Evolutionary conservation across 2,329 filamentous ascomycete genomes (phyloP), one percentile per base, ranked within the genome.

Genomic region (Exophiala sideris): DNA sequence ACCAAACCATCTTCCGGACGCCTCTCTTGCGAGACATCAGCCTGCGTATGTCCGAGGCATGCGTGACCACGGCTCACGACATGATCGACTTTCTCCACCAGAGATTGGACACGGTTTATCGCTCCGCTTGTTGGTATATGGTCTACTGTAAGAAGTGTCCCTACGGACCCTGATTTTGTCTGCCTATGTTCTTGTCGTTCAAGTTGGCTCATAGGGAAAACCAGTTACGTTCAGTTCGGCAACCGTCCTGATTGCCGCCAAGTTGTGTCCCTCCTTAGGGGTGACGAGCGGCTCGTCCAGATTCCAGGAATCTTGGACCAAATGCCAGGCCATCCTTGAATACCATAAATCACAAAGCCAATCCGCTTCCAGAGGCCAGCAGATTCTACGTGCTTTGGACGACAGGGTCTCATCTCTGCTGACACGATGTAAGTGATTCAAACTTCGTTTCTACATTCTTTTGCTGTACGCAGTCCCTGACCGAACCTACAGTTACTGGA

Each of bases 11-110:
- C 9, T 35, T 35, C 33, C 33, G 16, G 14, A 36, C 45, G 16
- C 4, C 45, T 38, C 32, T 48, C 12, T 21, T 24, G 33, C 32
- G 16, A n/a, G n/a, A 36, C n/a, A 38, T 48, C 7, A 21, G 16
- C 16, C 2, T 38, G n/a, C 16, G 16, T 14, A 69, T 67, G 57
- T 69, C 68, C 3, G 56, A 64, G 11, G 65, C 69, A 11, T 71
- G 68, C 47, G 64, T 70, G 34, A 66, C 63, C 32, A 62, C 64
- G 0, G 67, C 69, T 0, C 67, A 68, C 36, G 67, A 69, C 48
- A 58, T 66, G 1, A 68, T 70, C 14, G 61, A 66, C 18, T 40
- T 68, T 18, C 69, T 70, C 8, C 55, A 67, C 40, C 59, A 55
- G n/a, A 38, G 24, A n/a, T 38, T 48, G 10, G 12, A 48, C 12